phyloP scores from a whole-genome alignment of 805 yeast species.

The Schwanniomyces vanrijiae region DNA sequence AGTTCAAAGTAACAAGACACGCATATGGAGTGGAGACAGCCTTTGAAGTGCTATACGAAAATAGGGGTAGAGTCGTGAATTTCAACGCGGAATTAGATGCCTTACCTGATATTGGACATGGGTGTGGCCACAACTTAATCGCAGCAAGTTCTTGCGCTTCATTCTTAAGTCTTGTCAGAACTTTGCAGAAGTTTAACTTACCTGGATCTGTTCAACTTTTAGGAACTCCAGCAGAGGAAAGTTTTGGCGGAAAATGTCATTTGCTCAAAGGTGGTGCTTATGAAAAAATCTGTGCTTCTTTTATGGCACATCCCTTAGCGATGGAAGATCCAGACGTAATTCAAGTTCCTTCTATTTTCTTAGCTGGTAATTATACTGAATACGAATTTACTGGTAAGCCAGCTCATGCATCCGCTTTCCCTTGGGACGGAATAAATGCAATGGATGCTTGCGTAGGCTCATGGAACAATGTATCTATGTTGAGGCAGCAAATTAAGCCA shows the following conservation, averaged over 20 bases:
- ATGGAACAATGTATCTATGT: conserved; percentile 20
- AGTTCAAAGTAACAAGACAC: conserved; percentile 20
- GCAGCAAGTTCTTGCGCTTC: conserved; percentile 19
- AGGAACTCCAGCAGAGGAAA: conserved; percentile 29
- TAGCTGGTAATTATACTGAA: conserved; percentile 10
- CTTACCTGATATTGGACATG: conserved; percentile 25
- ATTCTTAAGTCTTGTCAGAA: conserved; percentile 14
- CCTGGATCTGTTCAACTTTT: conserved; percentile 23
- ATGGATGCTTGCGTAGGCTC: conserved; percentile 23
- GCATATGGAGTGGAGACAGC: conserved; percentile 23
- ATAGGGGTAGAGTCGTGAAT: conserved; percentile 9
- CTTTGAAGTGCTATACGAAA: conserved; percentile 12
- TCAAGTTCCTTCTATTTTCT: conserved; percentile 12
- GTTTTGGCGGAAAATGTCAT: conserved; percentile 23
- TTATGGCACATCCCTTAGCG: conserved; percentile 23
- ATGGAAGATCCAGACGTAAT: neutral
- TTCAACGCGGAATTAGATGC: conserved; percentile 28
- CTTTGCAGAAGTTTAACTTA: conserved; percentile 16
- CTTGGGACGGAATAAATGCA: conserved; percentile 30
- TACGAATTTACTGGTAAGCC: conserved; percentile 20
- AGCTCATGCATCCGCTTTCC: conserved; percentile 26
- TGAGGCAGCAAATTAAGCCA: conserved; percentile 24
- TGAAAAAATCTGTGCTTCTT: conserved; percentile 18
- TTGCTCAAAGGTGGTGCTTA: conserved; percentile 23
- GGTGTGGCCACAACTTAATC: conserved; percentile 28